These are phyloP conservation scores for Crithidia fasciculata DNA, from an alignment of 208 protist species.

Conservation along the genomic window DNA sequence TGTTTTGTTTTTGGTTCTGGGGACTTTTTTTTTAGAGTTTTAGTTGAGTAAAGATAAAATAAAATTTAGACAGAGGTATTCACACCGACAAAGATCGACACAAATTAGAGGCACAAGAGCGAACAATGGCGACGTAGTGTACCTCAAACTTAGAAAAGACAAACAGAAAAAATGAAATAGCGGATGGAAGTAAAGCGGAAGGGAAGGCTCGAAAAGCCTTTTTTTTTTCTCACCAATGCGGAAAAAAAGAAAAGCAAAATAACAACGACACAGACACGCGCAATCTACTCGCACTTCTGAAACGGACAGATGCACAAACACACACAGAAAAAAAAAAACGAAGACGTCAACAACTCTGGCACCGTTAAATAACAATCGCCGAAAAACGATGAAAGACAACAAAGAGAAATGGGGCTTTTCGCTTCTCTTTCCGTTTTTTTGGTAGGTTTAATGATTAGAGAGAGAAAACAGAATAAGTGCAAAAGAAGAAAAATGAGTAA, in stretches of 20 bases:
- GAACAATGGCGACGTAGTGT: not conserved
- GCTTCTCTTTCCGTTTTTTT: not conserved
- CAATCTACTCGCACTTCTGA: not conserved
- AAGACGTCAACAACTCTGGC: not conserved
- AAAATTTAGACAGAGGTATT: not conserved
- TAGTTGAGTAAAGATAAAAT: too few relatives aligned
- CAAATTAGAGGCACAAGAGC: not conserved
- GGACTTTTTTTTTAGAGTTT: not conserved
- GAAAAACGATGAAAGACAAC: too few relatives aligned
- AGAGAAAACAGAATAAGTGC: too few relatives aligned
- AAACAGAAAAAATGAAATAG: not conserved
- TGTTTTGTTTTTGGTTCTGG: constrained; percentile 4
- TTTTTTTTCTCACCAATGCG: not conserved
- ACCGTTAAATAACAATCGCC: too few relatives aligned
- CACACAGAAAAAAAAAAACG: not conserved
- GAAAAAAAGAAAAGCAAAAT: not conserved
- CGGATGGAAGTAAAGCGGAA: not conserved
- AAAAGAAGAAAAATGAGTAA: too few relatives aligned
- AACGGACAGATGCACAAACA: not conserved
- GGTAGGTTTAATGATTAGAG: not conserved
- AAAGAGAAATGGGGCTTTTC: not conserved
- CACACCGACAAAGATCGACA: not conserved
- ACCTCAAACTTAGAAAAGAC: not conserved
- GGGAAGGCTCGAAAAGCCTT: not conserved
- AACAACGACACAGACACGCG: not conserved